Base-by-base conservation (phyloP, 305 asterid species). In the Nicotiana rustica region DNA sequence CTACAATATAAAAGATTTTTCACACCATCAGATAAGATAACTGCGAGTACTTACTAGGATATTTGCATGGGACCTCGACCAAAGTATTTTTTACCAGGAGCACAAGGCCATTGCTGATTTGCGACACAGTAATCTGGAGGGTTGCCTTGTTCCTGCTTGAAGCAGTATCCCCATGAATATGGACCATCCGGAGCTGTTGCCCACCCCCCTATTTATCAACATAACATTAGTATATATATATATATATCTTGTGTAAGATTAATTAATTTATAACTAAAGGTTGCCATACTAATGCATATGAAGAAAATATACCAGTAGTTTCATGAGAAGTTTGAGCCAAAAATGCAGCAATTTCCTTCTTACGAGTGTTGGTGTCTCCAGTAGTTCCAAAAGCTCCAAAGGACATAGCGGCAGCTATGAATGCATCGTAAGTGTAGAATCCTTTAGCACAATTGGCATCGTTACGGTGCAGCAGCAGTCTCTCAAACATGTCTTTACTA, bases 321-420 rank as follows among this genome's bases (percentile, higher is more conserved):
- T 84, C 86, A 80, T 80, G 86, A 65, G 86, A 84, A 80, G 86
- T 84, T 73, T 84, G 86, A 21, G 77, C 84, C 57, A 84, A 73
- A 80, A 84, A 84, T 1, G 86, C 86, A 31, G 86, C 86, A 41
- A 80, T n/a, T 38, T 84, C 86, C 77, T 73, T 70, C 69, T 77
- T 80, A 15, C 77, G 76, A 10, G 84, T 57, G 35, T 56, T 57
- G 36, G 14, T 47, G 62, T 80, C 70, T 35, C 86, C 86, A 4
- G 68, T 71, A 31, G 81, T 70, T 17, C 70, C 86, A 25, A 84
- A 84, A 4, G 71, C 78, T 9, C 31, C 31, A 60, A 60, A 84
- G n/a, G 83, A 80, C 82, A 29, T 70, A 3, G 86, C 81, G 4
- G 86, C 84, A 33, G 49, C 62, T 29, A 80, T 80, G 66, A 84